Evolutionary conservation across 2,329 filamentous ascomycete genomes (phyloP), one percentile per base, ranked within the genome.

Genomic region (Trichoderma simmonsii): DNA sequence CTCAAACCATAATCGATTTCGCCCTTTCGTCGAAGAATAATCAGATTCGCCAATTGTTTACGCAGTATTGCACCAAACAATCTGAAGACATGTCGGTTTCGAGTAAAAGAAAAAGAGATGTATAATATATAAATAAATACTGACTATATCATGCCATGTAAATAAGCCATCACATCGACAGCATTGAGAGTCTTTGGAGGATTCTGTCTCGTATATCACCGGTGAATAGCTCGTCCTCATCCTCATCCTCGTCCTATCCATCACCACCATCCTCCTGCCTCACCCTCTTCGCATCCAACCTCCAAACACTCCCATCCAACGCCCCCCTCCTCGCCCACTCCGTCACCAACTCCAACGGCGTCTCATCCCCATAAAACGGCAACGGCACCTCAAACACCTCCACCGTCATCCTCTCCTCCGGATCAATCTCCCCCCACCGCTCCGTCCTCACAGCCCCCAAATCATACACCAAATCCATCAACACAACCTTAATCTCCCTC

Each of bases 251-350:
- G 1, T n/a, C 39, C 8, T 51, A 51, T 6, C 43, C 11, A 43
- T n/a, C 51, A 51, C 9, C n/a, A 14, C 28, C 57, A 32, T 36
- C 56, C 21, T 69, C 57, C n/a, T 48, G 39, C 36, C 21, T 51
- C 15, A 73, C 70, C n/a, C 72, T 59, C 14, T 43, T 2, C 78
- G 77, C 66, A 77, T 62, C 79, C 80, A 82, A 34, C 36, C 77
- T 73, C 82, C 81, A 84, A 14, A 84, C 72, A 54, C 77, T 81
- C n/a, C 83, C 84, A 51, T 80, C 77, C 72, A 85, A 73, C 5
- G 83, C 82, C 26, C 79, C 80, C 12, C 79, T 77, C 73, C 77
- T 82, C n/a, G 84, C 80, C 80, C 82, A 85, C 4, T 78, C 73
- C 70, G 82, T 81, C 69, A 85, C 84, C 7, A 69, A 28, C 57